Percentiles rank a stretch among this genome's conserved stretches.
These are phyloP conservation scores for Debaryomyces castellii DNA, from an alignment of 805 yeast species.

Conservation along the genomic window DNA sequence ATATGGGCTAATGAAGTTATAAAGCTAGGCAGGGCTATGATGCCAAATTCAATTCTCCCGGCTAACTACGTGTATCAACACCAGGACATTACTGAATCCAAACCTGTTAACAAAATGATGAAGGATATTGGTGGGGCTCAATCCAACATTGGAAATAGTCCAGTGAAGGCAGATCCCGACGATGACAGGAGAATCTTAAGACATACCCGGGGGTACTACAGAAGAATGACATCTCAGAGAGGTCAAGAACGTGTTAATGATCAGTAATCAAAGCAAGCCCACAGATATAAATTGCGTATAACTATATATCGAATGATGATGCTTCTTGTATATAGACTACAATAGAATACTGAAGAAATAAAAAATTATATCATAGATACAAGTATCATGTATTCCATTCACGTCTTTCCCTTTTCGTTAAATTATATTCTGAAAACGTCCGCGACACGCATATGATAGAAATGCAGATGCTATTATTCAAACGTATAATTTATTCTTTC, in stretches of 20 bases:
- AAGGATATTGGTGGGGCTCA: constrained; percentile 24
- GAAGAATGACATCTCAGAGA: constrained; percentile 14
- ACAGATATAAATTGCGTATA: no score
- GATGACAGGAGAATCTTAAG: constrained; percentile 29
- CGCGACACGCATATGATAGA: constrained; percentile 1
- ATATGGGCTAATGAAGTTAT: constrained; percentile 67
- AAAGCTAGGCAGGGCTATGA: constrained; percentile 59
- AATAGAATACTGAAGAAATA: not conserved
- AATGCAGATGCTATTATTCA: not conserved
- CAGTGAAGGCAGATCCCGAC: constrained; percentile 24
- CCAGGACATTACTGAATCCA: constrained; percentile 10
- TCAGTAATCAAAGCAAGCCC: not conserved
- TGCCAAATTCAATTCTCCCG: constrained; percentile 50
- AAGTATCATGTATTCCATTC: not conserved
- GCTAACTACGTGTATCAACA: constrained; percentile 32
- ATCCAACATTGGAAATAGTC: constrained; percentile 14
- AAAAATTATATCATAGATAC: not conserved
- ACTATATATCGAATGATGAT: not conserved
- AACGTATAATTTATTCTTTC: not conserved
- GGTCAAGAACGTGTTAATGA: not conserved
- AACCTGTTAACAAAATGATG: constrained; percentile 29
- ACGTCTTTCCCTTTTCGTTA: not conserved
- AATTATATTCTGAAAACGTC: not conserved
- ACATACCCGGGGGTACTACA: constrained; percentile 40
- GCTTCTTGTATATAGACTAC: not conserved